Evolutionary conservation across 768 basidiomycete species (phyloP).

Genomic region (Vishniacozyma victoriae): DNA sequence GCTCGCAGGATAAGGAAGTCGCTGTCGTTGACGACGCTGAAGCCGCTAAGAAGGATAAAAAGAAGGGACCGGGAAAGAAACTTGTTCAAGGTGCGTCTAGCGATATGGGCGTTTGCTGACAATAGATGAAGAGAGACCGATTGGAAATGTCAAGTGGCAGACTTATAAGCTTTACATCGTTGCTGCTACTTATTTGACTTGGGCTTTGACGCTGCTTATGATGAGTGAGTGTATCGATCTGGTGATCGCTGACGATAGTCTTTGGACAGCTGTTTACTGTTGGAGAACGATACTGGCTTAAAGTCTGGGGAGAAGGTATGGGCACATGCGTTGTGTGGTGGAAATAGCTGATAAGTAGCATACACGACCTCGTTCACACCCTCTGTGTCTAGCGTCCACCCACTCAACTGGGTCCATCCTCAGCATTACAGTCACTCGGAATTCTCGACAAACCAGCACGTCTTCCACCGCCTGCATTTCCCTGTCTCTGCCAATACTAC

Average conservation of each 20-base stretch:
- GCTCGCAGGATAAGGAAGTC: constrained; percentile 32
- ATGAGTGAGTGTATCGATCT: constrained; percentile 63
- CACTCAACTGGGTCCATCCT: constrained; percentile 1
- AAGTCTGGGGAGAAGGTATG: constrained; percentile 64
- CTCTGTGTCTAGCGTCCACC: constrained; percentile 11
- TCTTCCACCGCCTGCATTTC: constrained; percentile 16
- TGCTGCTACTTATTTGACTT: constrained; percentile 41
- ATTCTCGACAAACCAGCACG: constrained; percentile 19
- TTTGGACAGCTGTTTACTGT: constrained; percentile 23
- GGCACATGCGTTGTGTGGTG: not conserved
- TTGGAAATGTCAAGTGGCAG: constrained; percentile 74
- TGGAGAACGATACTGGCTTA: constrained; percentile 58
- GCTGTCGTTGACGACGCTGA: constrained; percentile 37
- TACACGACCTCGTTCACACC: constrained; percentile 12
- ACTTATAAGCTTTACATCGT: constrained; percentile 53
- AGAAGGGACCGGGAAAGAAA: constrained; percentile 35
- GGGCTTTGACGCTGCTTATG: constrained; percentile 40
- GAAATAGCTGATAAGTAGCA: constrained; percentile 8
- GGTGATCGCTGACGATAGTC: constrained; percentile 28
- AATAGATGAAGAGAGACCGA: constrained; percentile 56
- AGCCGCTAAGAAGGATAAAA: constrained; percentile 32
- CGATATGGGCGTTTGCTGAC: not conserved
- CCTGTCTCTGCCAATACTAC: no score
- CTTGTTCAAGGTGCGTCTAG: constrained; percentile 20
- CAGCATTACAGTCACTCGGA: constrained; percentile 14